A percentile compares a stretch with the other conserved stretches of the same genome.
Conservation (phyloP, 1,139 yeast species). For the Taphrina pruni region DNA sequence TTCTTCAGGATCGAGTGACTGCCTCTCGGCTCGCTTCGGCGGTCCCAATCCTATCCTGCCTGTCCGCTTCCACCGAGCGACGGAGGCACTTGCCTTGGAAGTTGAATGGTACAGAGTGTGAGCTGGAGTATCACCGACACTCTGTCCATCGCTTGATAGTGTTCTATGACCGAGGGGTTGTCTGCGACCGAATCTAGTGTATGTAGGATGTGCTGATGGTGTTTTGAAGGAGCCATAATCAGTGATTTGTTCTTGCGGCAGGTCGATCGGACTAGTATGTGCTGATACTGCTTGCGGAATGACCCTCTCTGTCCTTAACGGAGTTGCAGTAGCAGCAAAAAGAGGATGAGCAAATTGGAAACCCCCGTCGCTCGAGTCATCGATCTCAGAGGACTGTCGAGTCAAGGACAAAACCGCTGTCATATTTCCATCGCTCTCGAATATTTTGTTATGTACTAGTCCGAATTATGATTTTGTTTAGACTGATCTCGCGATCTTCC, state of each 20-base stretch:
- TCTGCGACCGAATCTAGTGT: constrained; percentile 14
- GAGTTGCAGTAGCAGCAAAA: constrained; percentile 19
- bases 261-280: constrained; percentile 1
- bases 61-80: constrained; percentile 42
- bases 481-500: neutral
- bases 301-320: neutral
- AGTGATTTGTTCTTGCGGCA: neutral
- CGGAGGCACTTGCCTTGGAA: constrained; percentile 13
- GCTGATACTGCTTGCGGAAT: neutral
- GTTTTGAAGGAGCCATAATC: constrained; percentile 1
- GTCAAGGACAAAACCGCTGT: constrained; percentile 10
- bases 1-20: constrained; percentile 37
- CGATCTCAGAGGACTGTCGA: constrained; percentile 23
- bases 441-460: neutral
- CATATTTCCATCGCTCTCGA: constrained; percentile 1
- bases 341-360: constrained; percentile 39
- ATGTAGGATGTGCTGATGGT: constrained; percentile 25
- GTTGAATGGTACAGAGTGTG: constrained; percentile 15
- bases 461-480: neutral
- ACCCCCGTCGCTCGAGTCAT: constrained; percentile 38
- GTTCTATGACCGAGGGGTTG: constrained; percentile 15
- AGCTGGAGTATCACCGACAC: constrained; percentile 10
- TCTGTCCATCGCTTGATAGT: constrained; percentile 10
- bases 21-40: constrained; percentile 43
- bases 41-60: constrained; percentile 43